Conservation (phyloP, 78 protist genomes). For the Parvularia atlantis region DNA sequence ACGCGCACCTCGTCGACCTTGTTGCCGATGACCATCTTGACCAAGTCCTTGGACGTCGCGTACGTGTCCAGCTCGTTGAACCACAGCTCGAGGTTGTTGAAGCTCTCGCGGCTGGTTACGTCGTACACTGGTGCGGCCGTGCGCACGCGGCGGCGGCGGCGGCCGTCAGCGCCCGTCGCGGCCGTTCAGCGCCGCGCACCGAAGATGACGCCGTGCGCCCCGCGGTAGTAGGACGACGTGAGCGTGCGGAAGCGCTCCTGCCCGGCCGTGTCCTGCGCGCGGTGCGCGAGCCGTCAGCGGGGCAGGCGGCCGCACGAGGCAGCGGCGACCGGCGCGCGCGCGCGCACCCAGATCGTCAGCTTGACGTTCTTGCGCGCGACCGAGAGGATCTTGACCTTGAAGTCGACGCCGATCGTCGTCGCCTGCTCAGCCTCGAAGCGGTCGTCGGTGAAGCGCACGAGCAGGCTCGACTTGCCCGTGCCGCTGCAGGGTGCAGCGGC, state of each 20-base stretch:
- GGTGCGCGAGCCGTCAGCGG: background rate
- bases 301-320: background rate
- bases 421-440: no score
- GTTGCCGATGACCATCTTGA: slow-evolving; percentile 86
- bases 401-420: slow-evolving; percentile 14
- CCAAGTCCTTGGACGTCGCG: slow-evolving; percentile 74
- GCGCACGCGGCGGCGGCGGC: background rate
- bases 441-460: no score
- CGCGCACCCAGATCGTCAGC: slow-evolving; percentile 33
- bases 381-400: slow-evolving; percentile 7
- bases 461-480: no score
- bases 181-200: background rate
- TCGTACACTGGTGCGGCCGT: slow-evolving; percentile 58
- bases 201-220: slow-evolving; percentile 90
- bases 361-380: slow-evolving; percentile 13
- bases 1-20: slow-evolving; percentile 64
- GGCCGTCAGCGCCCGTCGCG: background rate
- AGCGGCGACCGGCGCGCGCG: no score
- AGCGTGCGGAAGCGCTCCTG: slow-evolving; percentile 69
- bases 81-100: slow-evolving; percentile 69
- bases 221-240: slow-evolving; percentile 86
- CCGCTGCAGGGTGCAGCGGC: no score
- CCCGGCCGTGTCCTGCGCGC: slow-evolving; percentile 37
- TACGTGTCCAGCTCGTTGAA: slow-evolving; percentile 72
- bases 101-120: slow-evolving; percentile 73